These are phyloP conservation scores for Yamadazyma dushanensis DNA, from an alignment of 1,139 yeast species.

Conservation along the genomic window DNA sequence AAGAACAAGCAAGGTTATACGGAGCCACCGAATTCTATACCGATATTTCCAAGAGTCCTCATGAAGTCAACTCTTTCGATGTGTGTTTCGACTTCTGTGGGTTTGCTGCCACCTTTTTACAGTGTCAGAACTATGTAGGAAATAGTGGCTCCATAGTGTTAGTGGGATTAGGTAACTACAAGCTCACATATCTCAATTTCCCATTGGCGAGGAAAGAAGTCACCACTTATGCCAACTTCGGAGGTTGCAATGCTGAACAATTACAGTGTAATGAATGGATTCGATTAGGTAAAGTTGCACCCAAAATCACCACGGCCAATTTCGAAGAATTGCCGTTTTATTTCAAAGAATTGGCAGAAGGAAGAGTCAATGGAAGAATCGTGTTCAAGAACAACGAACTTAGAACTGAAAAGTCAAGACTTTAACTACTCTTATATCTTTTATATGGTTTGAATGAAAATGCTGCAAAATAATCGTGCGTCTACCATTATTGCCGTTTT, in stretches of 20 bases:
- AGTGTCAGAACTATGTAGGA: constrained; percentile 34
- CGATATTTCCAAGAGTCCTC: constrained; percentile 28
- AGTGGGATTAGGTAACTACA: constrained; percentile 44
- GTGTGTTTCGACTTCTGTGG: constrained; percentile 50
- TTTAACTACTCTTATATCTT: neutral
- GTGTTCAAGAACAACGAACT: constrained; percentile 37
- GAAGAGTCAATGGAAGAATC: constrained; percentile 44
- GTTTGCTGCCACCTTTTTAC: constrained; percentile 34
- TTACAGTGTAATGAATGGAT: constrained; percentile 47
- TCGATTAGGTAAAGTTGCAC: constrained; percentile 39
- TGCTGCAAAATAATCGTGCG: neutral
- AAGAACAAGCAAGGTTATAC: constrained; percentile 26
- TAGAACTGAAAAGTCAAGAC: constrained; percentile 3
- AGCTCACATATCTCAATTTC: constrained; percentile 32
- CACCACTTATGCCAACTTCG: constrained; percentile 42
- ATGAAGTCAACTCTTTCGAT: constrained; percentile 35
- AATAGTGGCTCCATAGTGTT: constrained; percentile 41
- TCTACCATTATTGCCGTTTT: neutral
- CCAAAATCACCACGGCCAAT: constrained; percentile 31
- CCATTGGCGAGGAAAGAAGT: constrained; percentile 44
- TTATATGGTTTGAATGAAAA: neutral
- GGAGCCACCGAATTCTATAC: constrained; percentile 49
- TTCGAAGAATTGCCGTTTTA: constrained; percentile 39
- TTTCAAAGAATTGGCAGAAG: constrained; percentile 35
- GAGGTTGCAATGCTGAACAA: constrained; percentile 49